phyloP scores from a whole-genome alignment of 441 rosid species.

The Manihot esculenta region DNA sequence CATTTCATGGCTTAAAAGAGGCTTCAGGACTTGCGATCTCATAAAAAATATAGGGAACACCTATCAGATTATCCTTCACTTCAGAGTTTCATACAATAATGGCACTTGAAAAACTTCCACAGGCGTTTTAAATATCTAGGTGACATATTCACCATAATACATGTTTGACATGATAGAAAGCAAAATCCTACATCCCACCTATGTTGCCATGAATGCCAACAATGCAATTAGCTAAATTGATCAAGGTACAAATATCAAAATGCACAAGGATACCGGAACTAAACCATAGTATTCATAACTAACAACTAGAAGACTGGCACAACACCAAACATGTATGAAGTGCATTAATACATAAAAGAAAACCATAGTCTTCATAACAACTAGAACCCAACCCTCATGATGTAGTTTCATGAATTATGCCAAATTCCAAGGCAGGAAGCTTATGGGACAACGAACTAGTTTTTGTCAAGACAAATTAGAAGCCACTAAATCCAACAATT shows the following conservation, averaged over 20 bases:
- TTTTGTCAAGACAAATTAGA: neutral
- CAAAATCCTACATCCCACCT: neutral
- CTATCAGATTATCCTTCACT: neutral
- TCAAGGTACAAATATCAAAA: neutral
- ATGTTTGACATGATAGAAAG: neutral
- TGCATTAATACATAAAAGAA: neutral
- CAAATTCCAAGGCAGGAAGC: too few relatives aligned
- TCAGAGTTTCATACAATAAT: constrained; percentile 3
- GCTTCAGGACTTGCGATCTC: neutral
- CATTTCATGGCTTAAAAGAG: constrained; percentile 5
- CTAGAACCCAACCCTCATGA: neutral
- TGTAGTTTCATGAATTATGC: neutral
- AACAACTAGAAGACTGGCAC: neutral
- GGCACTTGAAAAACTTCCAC: neutral
- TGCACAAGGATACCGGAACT: neutral
- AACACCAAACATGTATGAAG: neutral
- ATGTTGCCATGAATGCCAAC: neutral
- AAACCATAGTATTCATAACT: neutral
- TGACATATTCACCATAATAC: neutral
- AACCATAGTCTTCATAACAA: too few relatives aligned
- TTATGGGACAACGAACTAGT: neutral
- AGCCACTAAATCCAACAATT: neutral
- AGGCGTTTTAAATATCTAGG: neutral
- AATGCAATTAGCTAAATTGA: neutral
- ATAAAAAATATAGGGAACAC: neutral